Evolutionary conservation across 495 filamentous ascomycete genomes (phyloP), one percentile per base, ranked within the genome.

Genomic region (Letharia columbiana): DNA sequence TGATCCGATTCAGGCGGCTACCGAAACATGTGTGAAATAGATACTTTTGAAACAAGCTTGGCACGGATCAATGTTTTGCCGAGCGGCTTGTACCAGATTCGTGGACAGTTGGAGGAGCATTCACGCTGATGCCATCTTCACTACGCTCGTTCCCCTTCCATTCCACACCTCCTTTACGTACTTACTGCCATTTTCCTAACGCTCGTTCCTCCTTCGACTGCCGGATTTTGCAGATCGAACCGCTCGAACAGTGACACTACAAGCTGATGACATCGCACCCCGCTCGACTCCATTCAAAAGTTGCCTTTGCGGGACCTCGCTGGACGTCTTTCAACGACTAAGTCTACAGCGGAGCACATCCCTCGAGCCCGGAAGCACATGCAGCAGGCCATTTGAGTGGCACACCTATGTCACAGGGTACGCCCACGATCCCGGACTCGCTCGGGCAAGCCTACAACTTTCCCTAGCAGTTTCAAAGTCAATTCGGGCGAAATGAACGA

Each of bases 401-500:
- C 13, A 18, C 52, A 35, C 3, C 13, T 56, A 23, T 52, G 52
- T 56, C 52, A 18, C 52, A 56, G 28, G 52, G 28, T 18, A 33
- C 52, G 52, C 52, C 28, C 52, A 56, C 23, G 54, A 10, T 60
- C 41, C 41, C 41, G 40, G 39, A 40, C 33, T 47, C 31, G 28
- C 3, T 44, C 12, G 49, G 54, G 20, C 63, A 17, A 44, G 37
- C 50, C 50, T 9, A n/a, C 20, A 45, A 44, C 23, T 23, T 54
- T 18, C 33, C 18, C 23, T 17, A 50, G 23, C 41, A 64, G 8
- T 44, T 9, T 52, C 42, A 42, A 12, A 17, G 49, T 42, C 63
- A 49, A 52, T 49, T 44, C 62, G 15, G 62, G 40, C 44, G 47
- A 49, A 17, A 68, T 68, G 63, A 62, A 50, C 57, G 56, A 57